Evolutionary conservation across 2,329 filamentous ascomycete species (phyloP).

Genomic region (Colletotrichum orchidophilum): DNA sequence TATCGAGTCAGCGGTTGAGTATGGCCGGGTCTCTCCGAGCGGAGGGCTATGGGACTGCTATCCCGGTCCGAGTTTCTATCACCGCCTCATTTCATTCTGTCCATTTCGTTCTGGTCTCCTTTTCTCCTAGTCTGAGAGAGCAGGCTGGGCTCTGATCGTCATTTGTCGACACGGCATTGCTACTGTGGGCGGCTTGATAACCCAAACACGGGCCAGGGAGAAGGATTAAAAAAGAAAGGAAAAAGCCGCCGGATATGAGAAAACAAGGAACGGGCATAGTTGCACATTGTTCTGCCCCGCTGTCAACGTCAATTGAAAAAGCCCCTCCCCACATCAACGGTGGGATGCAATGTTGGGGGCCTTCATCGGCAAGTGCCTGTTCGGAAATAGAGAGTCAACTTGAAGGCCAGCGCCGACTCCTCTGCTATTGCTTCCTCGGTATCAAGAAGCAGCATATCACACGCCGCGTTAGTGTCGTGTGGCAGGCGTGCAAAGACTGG

Average conservation of each 20-base stretch:
- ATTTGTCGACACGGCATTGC: background rate
- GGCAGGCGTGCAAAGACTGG: too few relatives aligned
- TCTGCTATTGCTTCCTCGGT: background rate
- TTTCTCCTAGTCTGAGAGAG: background rate
- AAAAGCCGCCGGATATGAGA: background rate
- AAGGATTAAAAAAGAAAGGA: background rate
- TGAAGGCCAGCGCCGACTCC: background rate
- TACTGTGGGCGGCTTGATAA: slow-evolving; percentile 1
- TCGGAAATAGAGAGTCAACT: background rate
- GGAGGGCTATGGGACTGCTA: background rate
- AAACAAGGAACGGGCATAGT: slow-evolving; percentile 7
- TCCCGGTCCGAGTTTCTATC: background rate
- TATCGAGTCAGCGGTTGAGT: background rate
- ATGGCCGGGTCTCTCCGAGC: background rate
- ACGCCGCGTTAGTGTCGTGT: background rate
- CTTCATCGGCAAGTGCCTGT: background rate
- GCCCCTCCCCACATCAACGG: background rate
- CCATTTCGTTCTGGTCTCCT: background rate
- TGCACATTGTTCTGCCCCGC: slow-evolving; percentile 11
- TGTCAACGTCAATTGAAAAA: slow-evolving; percentile 10
- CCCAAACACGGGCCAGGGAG: background rate
- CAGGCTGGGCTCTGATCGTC: background rate
- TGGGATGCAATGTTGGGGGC: background rate
- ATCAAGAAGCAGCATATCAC: background rate
- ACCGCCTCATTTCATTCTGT: background rate